These are phyloP conservation scores for Rubus parviflorus DNA, from an alignment of 306 rosid genomes.

Conservation along the genomic window DNA sequence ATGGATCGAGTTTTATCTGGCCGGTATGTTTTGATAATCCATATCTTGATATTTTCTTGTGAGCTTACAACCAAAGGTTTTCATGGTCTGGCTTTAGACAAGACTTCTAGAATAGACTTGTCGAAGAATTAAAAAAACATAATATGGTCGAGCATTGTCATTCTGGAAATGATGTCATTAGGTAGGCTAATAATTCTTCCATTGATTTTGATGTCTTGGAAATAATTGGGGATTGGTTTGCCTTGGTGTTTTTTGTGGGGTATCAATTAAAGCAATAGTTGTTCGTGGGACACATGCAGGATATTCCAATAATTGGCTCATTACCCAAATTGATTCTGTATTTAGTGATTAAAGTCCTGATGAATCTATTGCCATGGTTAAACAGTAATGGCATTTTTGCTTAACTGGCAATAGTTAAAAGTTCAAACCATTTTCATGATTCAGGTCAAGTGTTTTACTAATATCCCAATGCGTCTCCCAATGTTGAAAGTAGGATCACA, in stretches of 20 bases:
- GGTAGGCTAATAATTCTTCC: conserved; percentile 28
- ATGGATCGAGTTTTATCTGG: conserved; percentile 88
- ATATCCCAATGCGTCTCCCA: background rate
- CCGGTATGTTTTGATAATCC: conserved; percentile 53
- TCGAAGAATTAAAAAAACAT: background rate
- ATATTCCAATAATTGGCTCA: conserved; percentile 16
- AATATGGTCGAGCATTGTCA: conserved; percentile 9
- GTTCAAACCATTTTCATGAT: background rate
- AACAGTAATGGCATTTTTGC: background rate
- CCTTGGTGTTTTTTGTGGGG: conserved; percentile 26
- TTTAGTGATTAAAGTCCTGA: conserved; percentile 8
- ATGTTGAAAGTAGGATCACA: background rate
- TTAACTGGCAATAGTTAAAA: background rate
- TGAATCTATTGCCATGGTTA: conserved; percentile 6
- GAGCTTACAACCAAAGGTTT: no score
- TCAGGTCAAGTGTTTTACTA: background rate
- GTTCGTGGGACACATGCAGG: conserved; percentile 42
- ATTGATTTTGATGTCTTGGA: conserved; percentile 23
- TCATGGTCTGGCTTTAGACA: background rate
- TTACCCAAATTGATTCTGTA: background rate
- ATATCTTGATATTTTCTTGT: background rate
- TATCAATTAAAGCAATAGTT: conserved; percentile 35
- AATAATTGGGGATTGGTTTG: conserved; percentile 40
- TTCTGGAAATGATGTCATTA: conserved; percentile 17
- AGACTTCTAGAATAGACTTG: background rate